These are phyloP conservation scores for Ashbya aceris DNA, from an alignment of 1,139 yeast species.

Conservation along the genomic window DNA sequence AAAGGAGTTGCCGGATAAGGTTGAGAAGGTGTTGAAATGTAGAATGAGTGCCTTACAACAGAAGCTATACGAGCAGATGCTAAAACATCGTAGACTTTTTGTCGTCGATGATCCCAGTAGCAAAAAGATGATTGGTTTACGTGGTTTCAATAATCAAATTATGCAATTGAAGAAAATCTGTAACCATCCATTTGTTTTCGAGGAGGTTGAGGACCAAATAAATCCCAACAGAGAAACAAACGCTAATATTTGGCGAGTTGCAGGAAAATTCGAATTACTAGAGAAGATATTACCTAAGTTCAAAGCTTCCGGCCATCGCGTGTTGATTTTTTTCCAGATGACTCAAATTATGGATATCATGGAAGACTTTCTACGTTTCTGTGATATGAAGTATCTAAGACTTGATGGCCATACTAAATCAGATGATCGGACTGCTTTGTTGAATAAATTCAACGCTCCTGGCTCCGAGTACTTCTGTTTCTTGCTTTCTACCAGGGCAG, in stretches of 20 bases:
- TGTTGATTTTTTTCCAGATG: slow-evolving; percentile 78
- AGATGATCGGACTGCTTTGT: slow-evolving; percentile 65
- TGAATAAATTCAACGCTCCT: slow-evolving; percentile 64
- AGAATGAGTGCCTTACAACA: slow-evolving; percentile 84
- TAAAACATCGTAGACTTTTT: slow-evolving; percentile 57
- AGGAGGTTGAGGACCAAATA: slow-evolving; percentile 80
- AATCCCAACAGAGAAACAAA: slow-evolving; percentile 68
- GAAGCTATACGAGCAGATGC: slow-evolving; percentile 69
- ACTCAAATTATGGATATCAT: slow-evolving; percentile 83
- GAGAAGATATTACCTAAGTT: slow-evolving; percentile 70
- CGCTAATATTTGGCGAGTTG: slow-evolving; percentile 57
- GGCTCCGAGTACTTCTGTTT: slow-evolving; percentile 68
- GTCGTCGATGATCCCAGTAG: slow-evolving; percentile 42
- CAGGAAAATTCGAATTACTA: slow-evolving; percentile 72
- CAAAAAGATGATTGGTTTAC: slow-evolving; percentile 48
- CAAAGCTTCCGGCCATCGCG: slow-evolving; percentile 67
- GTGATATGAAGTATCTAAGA: slow-evolving; percentile 61
- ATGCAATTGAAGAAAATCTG: slow-evolving; percentile 96
- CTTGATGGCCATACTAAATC: slow-evolving; percentile 79
- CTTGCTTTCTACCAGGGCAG: slow-evolving; percentile 77
- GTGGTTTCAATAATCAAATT: slow-evolving; percentile 82
- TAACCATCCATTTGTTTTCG: slow-evolving; percentile 95
- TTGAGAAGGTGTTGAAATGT: slow-evolving; percentile 91
- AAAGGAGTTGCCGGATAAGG: slow-evolving; percentile 90
- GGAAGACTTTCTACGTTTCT: slow-evolving; percentile 68